Evolutionary conservation across 306 rosid genomes (phyloP), one percentile per base, ranked within the genome.

Genomic region (Cicer bijugum): DNA sequence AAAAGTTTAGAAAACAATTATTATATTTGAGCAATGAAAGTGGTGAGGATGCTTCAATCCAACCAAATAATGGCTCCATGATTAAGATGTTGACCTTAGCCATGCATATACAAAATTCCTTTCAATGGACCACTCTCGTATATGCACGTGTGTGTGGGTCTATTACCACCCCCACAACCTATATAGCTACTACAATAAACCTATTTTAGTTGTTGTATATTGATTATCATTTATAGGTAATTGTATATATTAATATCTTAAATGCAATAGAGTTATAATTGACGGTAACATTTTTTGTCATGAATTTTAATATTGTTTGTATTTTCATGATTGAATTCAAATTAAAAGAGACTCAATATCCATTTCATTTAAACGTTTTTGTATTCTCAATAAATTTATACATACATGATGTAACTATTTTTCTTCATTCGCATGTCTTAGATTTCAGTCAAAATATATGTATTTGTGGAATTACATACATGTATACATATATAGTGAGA

Each of bases 81-180:
- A 91, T 84, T 84, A 81, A 70, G 93, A 85, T 88, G 88, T 84
- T 71, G 96, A 91, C 92, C 96, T 84, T 71, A 80, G 77, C 88
- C 71, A 70, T 76, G 71, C 78, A 48, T 64, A 42, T 81, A 86
- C 89, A 88, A 89, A 90, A 82, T 87, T 85, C 91, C 86, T 84
- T 89, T 79, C 69, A 59, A 82, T 76, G 96, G 93, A 89, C 92
- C 91, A 83, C 89, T 53, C 79, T 84, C 33, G 1, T 47, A 70
- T 83, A 70, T 84, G 77, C 92, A 83, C 96, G 92, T 86, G 96
- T 84, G 93, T 85, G 85, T 84, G 93, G 97, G 93, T 82, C 90
- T 75, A 11, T 81, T 61, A 64, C 35, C 81, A 61, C 76, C 64
- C 69, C 72, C 73, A 68, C 79, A 81, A 8, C 75, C 42, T 56